Base-by-base conservation (phyloP, 345 rosid species). In the Raphanus sativus region DNA sequence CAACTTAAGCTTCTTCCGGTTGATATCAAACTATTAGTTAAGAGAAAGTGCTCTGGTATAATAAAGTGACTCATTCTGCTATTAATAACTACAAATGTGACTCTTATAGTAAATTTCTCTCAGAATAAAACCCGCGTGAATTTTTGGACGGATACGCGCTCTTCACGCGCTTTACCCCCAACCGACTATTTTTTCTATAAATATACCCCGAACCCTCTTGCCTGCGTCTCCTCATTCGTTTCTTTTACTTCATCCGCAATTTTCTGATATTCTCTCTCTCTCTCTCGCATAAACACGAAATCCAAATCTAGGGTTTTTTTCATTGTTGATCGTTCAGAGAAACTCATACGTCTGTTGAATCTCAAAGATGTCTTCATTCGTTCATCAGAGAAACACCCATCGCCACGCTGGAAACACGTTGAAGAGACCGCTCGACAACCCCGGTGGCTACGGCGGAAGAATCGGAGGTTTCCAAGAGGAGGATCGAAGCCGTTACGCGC, bases 351-450 rank as follows among this genome's bases (percentile, higher is more conserved):
- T 4, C 30, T 15, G 2, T 38, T 32, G 69, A 68, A 21, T 62
- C 17, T 3, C n/a, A 65, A 79, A 67, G 54, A 79, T 69, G 78
- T 4, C 82, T 2, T 62, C 78, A 13, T 54, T 48, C 6, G 38
- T 30, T 54, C 21, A 58, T 28, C 81, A 66, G 25, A 72, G 81
- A 48, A 73, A 78, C 74, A 0, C 55, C 0, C 48, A 62, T 32
- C 33, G 58, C 12, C 34, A 66, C 81, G 77, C n/a, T 60, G 73
- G 69, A 6, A 34, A 54, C 10, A 48, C 40, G 69, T 5, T 52
- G 78, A 79, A 79, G 71, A 79, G 82, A 74, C 67, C 45, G 42
- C 6, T 2, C 66, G 61, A 79, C 36, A 36, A 52, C 7, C 74
- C n/a, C 62, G n/a, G 65, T 45, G 66, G 67, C 24, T 24, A 6